Base-by-base conservation (phyloP, 2,329 filamentous ascomycete genomes). In the Alternaria postmessia region DNA sequence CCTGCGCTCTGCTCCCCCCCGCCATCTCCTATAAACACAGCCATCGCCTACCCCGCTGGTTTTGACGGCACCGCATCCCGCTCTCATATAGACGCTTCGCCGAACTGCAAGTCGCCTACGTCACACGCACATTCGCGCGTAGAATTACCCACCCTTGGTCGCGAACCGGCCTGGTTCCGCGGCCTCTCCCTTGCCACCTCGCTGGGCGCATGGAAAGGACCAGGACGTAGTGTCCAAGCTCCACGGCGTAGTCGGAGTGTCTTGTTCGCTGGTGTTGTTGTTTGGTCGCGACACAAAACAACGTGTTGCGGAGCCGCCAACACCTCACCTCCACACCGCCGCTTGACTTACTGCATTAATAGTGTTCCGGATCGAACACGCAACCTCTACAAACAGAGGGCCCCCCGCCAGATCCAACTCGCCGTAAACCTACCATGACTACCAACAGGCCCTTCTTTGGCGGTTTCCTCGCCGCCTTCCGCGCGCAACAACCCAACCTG, bases 391-490 rank as follows among this genome's bases (percentile, higher is more conserved):
- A 26, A 26, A 26, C 24, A 2, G 20, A 20, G 20, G 20, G 20
- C 20, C 1, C 20, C 20, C 20, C 20, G 20, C 20, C 20, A 20
- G 20, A 20, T 20, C 20, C 20, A 20, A 20, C 20, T 20, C 20
- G 20, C 20, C 20, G 20, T 20, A 20, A 20, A 20, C 20, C 57
- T 59, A 81, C 60, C 68, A 89, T 89, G 87, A 85, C 87, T 2
- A 88, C 86, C 65, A 89, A 90, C 79, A 80, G 87, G 59, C 88
- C 84, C 48, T 90, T 90, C 79, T 83, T 91, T 69, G 84, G 87
- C 67, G 88, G 87, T 80, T 89, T 90, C 79, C 84, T 90, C 63
- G 85, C 88, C 48, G 87, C 88, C 63, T 91, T 91, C 72, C 84
- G 88, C 52, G 87, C 88, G 51, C 87, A 89, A 72, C 87, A 89